These are phyloP conservation scores for Dipodascus albidus DNA, from an alignment of 805 yeast species.

Conservation along the genomic window DNA sequence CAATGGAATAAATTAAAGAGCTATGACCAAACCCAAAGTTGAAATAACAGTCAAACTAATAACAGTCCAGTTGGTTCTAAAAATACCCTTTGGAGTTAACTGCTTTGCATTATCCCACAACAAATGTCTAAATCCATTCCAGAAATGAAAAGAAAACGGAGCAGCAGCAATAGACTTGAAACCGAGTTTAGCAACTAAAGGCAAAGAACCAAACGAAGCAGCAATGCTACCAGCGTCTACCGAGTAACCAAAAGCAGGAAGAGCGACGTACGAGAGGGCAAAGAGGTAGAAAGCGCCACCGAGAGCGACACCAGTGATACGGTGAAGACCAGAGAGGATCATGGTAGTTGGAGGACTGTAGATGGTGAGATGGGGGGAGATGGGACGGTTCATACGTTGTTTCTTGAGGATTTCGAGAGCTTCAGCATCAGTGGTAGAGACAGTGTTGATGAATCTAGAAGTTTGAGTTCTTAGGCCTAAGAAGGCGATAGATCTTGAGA, in stretches of 20 bases:
- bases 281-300: slow-evolving; percentile 50
- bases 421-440: slow-evolving; percentile 44
- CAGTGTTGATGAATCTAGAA: slow-evolving; percentile 24
- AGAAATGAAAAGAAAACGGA: slow-evolving; percentile 80
- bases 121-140: slow-evolving; percentile 86
- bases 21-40: slow-evolving; percentile 36
- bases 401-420: slow-evolving; percentile 61
- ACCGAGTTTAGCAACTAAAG: slow-evolving; percentile 47
- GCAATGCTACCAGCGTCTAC: slow-evolving; percentile 44
- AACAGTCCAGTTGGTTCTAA: slow-evolving; percentile 82
- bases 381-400: slow-evolving; percentile 82
- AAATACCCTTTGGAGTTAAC: slow-evolving; percentile 75
- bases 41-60: slow-evolving; percentile 47
- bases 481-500: neutral
- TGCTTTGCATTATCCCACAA: slow-evolving; percentile 85
- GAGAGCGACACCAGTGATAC: slow-evolving; percentile 78
- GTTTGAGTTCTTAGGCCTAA: too few species aligned
- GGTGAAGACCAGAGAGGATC: slow-evolving; percentile 70
- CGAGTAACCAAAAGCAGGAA: slow-evolving; percentile 47
- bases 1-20: neutral
- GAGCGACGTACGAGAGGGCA: slow-evolving; percentile 62
- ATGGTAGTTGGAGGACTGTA: slow-evolving; percentile 87
- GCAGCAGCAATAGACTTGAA: slow-evolving; percentile 62
- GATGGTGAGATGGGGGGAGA: slow-evolving; percentile 81
- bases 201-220: slow-evolving; percentile 47